Evolutionary conservation across 2,329 filamentous ascomycete species (phyloP).

Genomic region (Lecanicillium sp.): DNA sequence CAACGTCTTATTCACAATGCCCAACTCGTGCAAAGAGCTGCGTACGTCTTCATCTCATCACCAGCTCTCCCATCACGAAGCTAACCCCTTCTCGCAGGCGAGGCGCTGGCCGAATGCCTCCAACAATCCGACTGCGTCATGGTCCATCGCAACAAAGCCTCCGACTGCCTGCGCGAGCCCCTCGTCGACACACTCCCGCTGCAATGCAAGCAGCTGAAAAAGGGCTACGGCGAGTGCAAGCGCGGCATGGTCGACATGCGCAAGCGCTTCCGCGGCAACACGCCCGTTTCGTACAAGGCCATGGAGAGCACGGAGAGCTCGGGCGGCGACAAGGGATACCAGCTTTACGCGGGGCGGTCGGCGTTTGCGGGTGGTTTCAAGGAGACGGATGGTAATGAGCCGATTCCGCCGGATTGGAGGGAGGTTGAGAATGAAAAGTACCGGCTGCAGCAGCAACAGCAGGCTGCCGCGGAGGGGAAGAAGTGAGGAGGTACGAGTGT

Average conservation of each 20-base stretch:
- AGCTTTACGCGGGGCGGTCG: constrained; percentile 72
- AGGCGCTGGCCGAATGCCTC: constrained; percentile 87
- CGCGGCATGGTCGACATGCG: constrained; percentile 97
- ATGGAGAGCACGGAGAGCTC: constrained; percentile 36
- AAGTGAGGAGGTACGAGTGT: constrained; percentile 2
- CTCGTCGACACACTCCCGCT: constrained; percentile 74
- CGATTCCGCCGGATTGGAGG: constrained; percentile 51
- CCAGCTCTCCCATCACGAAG: constrained; percentile 1
- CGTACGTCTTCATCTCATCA: constrained; percentile 47
- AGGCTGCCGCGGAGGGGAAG: constrained; percentile 11
- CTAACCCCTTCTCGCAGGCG: constrained; percentile 46
- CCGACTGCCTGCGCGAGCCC: constrained; percentile 80
- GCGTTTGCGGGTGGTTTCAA: constrained; percentile 58
- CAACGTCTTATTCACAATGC: constrained; percentile 50
- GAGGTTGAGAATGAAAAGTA: constrained; percentile 58
- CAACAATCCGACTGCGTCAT: constrained; percentile 96
- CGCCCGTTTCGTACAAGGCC: constrained; percentile 62
- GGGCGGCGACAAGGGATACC: constrained; percentile 42
- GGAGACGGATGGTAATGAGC: constrained; percentile 60
- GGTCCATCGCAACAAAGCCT: constrained; percentile 75
- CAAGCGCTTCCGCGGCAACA: constrained; percentile 92
- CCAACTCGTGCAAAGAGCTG: constrained; percentile 93
- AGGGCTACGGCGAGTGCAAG: constrained; percentile 90
- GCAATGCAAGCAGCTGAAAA: constrained; percentile 86
- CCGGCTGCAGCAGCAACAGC: constrained; percentile 23